Conservation (phyloP, 2,329 filamentous ascomycete species). For the Phaeophleospora eucalypticola region DNA sequence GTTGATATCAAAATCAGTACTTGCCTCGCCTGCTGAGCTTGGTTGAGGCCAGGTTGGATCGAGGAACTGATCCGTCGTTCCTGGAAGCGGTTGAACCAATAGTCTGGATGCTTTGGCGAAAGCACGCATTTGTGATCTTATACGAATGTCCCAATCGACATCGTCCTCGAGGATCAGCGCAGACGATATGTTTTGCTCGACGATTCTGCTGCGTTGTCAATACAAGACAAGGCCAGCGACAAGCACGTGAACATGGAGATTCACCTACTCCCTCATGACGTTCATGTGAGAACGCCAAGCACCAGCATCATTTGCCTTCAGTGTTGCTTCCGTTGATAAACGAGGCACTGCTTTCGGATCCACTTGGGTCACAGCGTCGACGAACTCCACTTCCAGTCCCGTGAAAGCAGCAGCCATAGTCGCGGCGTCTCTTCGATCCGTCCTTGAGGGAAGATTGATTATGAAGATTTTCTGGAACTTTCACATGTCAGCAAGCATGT, state of each 20-base stretch:
- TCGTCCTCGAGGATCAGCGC: constrained; percentile 44
- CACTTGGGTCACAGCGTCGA: constrained; percentile 43
- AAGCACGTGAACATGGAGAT: background rate
- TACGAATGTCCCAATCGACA: constrained; percentile 42
- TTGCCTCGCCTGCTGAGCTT: constrained; percentile 5
- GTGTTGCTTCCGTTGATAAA: constrained; percentile 24
- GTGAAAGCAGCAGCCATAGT: constrained; percentile 46
- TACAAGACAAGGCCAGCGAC: too few relatives aligned
- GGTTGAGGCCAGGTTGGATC: constrained; percentile 21
- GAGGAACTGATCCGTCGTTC: constrained; percentile 15
- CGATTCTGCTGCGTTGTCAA: constrained; percentile 33
- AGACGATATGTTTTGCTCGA: constrained; percentile 33
- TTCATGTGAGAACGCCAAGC: constrained; percentile 29
- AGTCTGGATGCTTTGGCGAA: constrained; percentile 38
- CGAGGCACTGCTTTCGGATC: constrained; percentile 33
- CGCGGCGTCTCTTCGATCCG: constrained; percentile 51
- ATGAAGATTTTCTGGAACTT: constrained; percentile 52
- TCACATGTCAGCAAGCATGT: constrained; percentile 3
- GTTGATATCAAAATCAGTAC: constrained; percentile 14
- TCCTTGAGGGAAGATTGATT: constrained; percentile 49
- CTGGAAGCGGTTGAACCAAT: constrained; percentile 28
- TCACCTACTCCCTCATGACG: constrained; percentile 18
- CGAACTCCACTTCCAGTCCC: constrained; percentile 44
- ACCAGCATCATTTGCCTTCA: constrained; percentile 13
- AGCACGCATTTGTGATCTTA: constrained; percentile 34